Percentiles rank a stretch among this genome's conserved stretches.
Conservation (phyloP, 116 monocot species). For the Phalaenopsis hybrid region DNA sequence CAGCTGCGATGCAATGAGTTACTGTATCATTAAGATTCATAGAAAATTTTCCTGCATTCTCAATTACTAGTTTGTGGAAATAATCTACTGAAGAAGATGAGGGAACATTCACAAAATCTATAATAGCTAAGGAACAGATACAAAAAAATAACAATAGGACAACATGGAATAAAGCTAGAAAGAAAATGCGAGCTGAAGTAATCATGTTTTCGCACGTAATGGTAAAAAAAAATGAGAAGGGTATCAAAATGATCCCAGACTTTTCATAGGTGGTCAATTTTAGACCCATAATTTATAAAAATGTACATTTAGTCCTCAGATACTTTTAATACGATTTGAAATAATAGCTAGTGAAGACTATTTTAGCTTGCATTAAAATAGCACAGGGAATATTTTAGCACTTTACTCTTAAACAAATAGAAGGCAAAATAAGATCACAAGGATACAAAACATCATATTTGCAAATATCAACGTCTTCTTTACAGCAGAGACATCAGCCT, state of each 20-base stretch:
- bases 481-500: conserved; percentile 68
- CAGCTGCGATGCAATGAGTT: conserved; percentile 90
- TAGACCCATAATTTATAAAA: too few relatives aligned
- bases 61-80: conserved; percentile 87
- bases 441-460: conserved; percentile 98
- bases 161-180: neutral
- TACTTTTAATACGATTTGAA: too few relatives aligned
- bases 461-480: conserved; percentile 68
- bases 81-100: conserved; percentile 65
- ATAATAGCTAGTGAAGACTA: too few relatives aligned
- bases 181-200: neutral
- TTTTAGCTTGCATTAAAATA: too few relatives aligned
- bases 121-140: conserved; percentile 31
- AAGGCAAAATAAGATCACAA: neutral
- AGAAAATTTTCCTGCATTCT: conserved; percentile 89
- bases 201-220: conserved; percentile 5
- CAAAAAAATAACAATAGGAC: neutral
- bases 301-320: neutral
- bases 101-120: conserved; percentile 86
- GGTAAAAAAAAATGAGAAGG: neutral
- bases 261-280: too few relatives aligned
- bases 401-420: too few relatives aligned
- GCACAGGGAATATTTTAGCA: too few relatives aligned
- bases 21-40: conserved; percentile 98
- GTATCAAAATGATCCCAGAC: too few relatives aligned